A percentile compares a stretch with the other conserved stretches of the same genome.
Conservation (phyloP, 305 asterid genomes). For the Plantago coronopus region DNA sequence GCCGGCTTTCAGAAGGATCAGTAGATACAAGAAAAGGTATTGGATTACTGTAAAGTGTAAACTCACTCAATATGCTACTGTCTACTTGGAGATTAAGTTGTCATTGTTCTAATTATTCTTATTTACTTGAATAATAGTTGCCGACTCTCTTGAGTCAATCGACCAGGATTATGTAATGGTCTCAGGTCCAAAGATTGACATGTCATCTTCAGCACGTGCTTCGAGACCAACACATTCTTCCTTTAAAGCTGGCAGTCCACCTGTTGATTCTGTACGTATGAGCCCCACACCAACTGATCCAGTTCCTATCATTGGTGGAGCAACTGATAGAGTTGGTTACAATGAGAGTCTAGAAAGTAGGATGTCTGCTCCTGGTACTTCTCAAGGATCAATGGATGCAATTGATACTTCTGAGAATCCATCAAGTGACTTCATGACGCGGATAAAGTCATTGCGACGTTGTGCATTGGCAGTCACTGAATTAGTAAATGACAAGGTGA, state of each 20-base stretch:
- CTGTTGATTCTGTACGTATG: slow-evolving; percentile 35
- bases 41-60: slow-evolving; percentile 34
- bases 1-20: slow-evolving; percentile 40
- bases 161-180: slow-evolving; percentile 83
- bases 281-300: slow-evolving; percentile 50
- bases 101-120: slow-evolving; percentile 25
- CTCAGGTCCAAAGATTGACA: slow-evolving; percentile 52
- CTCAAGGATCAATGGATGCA: slow-evolving; percentile 54
- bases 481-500: slow-evolving; percentile 80
- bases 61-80: slow-evolving; percentile 14
- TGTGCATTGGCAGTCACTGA: slow-evolving; percentile 66
- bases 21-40: slow-evolving; percentile 8
- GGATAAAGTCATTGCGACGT: slow-evolving; percentile 67
- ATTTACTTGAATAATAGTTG: slow-evolving; percentile 34
- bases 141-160: slow-evolving; percentile 63
- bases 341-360: slow-evolving; percentile 45
- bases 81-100: neutral
- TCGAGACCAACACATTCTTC: slow-evolving; percentile 46
- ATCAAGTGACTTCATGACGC: slow-evolving; percentile 57
- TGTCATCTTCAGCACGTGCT: slow-evolving; percentile 50
- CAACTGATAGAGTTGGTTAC: slow-evolving; percentile 36
- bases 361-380: slow-evolving; percentile 56
- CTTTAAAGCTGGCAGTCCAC: slow-evolving; percentile 45
- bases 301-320: slow-evolving; percentile 43
- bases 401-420: slow-evolving; percentile 50